Conservation (phyloP, 2,329 filamentous ascomycete species). For the Thermomyces lanuginosus region DNA sequence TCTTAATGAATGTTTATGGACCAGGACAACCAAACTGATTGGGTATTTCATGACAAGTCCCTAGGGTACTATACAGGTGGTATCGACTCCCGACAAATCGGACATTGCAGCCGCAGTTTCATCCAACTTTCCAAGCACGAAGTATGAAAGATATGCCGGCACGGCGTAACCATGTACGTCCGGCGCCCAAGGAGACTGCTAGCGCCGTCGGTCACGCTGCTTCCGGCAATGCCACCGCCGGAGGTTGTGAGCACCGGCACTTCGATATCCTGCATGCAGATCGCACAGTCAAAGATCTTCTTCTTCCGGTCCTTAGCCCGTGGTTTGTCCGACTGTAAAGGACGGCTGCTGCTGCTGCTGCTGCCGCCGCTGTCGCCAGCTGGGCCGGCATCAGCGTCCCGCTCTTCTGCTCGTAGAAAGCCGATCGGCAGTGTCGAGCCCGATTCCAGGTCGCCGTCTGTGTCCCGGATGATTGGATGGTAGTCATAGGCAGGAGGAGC, state of each 20-base stretch:
- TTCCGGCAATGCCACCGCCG: slow-evolving; percentile 34
- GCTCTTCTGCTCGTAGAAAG: slow-evolving; percentile 36
- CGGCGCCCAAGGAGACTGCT: slow-evolving; percentile 60
- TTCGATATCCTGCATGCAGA: slow-evolving; percentile 82
- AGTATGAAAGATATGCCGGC: slow-evolving; percentile 88
- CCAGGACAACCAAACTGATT: neutral
- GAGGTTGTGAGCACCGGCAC: slow-evolving; percentile 58
- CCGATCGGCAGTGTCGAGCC: slow-evolving; percentile 64
- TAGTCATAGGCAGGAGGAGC: slow-evolving; percentile 66
- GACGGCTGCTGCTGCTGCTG: slow-evolving; percentile 2
- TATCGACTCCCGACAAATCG: slow-evolving; percentile 79
- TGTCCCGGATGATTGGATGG: slow-evolving; percentile 60
- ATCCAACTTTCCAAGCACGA: slow-evolving; percentile 91
- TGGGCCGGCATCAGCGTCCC: slow-evolving; percentile 21
- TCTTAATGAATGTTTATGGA: neutral
- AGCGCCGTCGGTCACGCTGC: slow-evolving; percentile 27
- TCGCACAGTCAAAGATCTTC: slow-evolving; percentile 71
- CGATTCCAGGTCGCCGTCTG: slow-evolving; percentile 61
- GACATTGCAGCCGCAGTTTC: slow-evolving; percentile 80
- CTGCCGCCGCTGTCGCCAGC: slow-evolving; percentile 19
- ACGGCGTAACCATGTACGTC: slow-evolving; percentile 93
- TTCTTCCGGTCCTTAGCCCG: slow-evolving; percentile 34
- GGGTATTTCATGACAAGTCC: neutral
- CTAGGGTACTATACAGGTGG: slow-evolving; percentile 54
- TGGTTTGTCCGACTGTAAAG: slow-evolving; percentile 21